Percentiles rank a stretch among this genome's conserved stretches.
Conservation (phyloP, 305 asterid genomes). For the Fraxinus albicans region DNA sequence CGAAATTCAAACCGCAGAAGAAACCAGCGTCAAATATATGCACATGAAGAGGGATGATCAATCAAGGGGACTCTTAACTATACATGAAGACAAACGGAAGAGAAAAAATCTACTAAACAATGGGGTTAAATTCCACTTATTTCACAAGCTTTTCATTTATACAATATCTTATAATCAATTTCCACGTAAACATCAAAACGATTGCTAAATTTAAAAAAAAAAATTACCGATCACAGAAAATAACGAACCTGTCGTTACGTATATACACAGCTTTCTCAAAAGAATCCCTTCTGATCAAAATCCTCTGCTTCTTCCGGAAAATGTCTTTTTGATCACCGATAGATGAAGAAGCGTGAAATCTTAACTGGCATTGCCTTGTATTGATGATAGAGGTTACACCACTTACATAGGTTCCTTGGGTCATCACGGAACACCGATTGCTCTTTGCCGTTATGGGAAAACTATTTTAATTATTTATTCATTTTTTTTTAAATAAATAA, state of each 20-base stretch:
- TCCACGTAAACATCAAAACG: background rate
- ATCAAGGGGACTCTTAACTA: background rate
- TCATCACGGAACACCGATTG: background rate
- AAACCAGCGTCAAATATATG: background rate
- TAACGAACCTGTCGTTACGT: background rate
- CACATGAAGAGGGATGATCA: background rate
- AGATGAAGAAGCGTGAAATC: background rate
- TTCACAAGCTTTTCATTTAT: too few species aligned
- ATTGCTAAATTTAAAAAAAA: background rate
- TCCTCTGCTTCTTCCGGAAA: background rate
- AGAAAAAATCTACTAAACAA: background rate
- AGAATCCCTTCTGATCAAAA: background rate
- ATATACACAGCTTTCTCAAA: background rate
- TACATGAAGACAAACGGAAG: background rate
- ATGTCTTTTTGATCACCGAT: background rate
- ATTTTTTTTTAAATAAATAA: too few species aligned
- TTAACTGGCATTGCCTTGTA: background rate
- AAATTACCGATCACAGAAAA: background rate
- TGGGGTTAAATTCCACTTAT: background rate
- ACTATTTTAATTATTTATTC: background rate
- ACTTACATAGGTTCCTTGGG: background rate
- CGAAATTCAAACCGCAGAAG: background rate
- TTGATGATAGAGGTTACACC: background rate
- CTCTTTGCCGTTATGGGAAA: background rate
- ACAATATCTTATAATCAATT: too few species aligned